phyloP scores from a whole-genome alignment of 2,329 filamentous ascomycete genomes.

The Periglandula ipomoeae region DNA sequence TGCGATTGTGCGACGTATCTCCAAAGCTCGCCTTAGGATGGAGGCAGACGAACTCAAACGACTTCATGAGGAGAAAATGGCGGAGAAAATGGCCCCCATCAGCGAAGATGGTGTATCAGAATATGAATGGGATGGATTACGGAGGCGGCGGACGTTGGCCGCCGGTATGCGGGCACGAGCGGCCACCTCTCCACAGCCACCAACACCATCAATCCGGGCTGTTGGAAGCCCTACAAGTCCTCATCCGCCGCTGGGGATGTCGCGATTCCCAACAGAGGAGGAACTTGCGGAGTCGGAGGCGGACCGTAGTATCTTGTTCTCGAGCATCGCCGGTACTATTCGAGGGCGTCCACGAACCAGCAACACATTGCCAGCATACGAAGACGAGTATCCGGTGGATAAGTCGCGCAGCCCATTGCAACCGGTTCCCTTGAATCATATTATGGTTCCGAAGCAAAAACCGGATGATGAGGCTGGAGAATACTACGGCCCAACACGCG shows the following conservation, averaged over 20 bases:
- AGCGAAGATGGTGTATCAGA: slow-evolving; percentile 60
- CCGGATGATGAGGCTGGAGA: slow-evolving; percentile 31
- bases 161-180: slow-evolving; percentile 21
- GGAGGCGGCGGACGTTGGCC: slow-evolving; percentile 56
- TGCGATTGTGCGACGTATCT: slow-evolving; percentile 78
- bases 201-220: slow-evolving; percentile 15
- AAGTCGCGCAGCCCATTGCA: slow-evolving; percentile 47
- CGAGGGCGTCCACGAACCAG: slow-evolving; percentile 25
- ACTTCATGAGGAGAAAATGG: slow-evolving; percentile 67
- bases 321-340: slow-evolving; percentile 48
- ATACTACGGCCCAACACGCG: slow-evolving; percentile 28
- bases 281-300: slow-evolving; percentile 41
- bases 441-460: slow-evolving; percentile 41
- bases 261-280: slow-evolving; percentile 61
- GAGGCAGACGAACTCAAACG: slow-evolving; percentile 72
- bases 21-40: slow-evolving; percentile 63
- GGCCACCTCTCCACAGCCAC: slow-evolving; percentile 16
- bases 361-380: slow-evolving; percentile 21
- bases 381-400: slow-evolving; percentile 28
- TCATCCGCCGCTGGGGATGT: slow-evolving; percentile 62
- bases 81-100: slow-evolving; percentile 63
- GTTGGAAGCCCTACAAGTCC: slow-evolving; percentile 16
- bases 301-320: slow-evolving; percentile 39
- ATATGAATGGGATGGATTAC: slow-evolving; percentile 86
- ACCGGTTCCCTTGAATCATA: slow-evolving; percentile 54